Conservation (phyloP, 1,284 basidiomycete species). For the Malassezia equina region DNA sequence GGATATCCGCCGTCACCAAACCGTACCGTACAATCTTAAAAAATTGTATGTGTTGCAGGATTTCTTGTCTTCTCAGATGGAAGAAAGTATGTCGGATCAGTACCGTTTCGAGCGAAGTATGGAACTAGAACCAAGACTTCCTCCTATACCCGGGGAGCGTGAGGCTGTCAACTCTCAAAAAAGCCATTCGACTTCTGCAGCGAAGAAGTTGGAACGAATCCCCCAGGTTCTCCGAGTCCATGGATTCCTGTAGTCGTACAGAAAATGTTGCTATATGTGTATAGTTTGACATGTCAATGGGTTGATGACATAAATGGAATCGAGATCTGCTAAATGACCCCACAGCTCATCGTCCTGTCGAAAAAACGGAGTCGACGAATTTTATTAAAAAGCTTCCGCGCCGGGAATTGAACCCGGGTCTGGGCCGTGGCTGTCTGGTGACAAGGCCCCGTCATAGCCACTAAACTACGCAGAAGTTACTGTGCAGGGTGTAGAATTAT, state of each 20-base stretch:
- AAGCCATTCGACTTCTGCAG: background rate
- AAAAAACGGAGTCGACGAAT: too few relatives aligned
- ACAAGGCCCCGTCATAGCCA: slow-evolving; percentile 22
- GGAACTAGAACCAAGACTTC: slow-evolving; percentile 77
- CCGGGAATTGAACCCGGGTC: slow-evolving; percentile 23
- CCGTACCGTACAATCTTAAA: slow-evolving; percentile 66
- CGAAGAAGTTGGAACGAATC: slow-evolving; percentile 62
- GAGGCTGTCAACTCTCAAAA: background rate
- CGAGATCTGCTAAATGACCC: background rate
- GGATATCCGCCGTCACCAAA: slow-evolving; percentile 92
- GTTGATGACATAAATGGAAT: too few relatives aligned
- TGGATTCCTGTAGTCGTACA: slow-evolving; percentile 59
- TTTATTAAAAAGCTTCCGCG: slow-evolving; percentile 20
- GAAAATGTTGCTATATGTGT: background rate
- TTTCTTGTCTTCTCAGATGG: slow-evolving; percentile 69
- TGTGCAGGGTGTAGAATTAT: background rate
- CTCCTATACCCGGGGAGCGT: slow-evolving; percentile 38
- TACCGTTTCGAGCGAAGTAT: slow-evolving; percentile 66
- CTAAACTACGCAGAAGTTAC: slow-evolving; percentile 21
- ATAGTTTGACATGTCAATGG: background rate
- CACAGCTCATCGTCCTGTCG: too few relatives aligned
- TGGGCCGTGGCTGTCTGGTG: slow-evolving; percentile 11
- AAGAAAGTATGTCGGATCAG: slow-evolving; percentile 31
- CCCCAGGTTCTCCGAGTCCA: slow-evolving; percentile 73
- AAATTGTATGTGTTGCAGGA: slow-evolving; percentile 60